A percentile compares a stretch with the other conserved stretches of the same genome.
These are phyloP conservation scores for Aspergillus sp. DNA, from an alignment of 2,329 filamentous ascomycete genomes.

Conservation along the genomic window DNA sequence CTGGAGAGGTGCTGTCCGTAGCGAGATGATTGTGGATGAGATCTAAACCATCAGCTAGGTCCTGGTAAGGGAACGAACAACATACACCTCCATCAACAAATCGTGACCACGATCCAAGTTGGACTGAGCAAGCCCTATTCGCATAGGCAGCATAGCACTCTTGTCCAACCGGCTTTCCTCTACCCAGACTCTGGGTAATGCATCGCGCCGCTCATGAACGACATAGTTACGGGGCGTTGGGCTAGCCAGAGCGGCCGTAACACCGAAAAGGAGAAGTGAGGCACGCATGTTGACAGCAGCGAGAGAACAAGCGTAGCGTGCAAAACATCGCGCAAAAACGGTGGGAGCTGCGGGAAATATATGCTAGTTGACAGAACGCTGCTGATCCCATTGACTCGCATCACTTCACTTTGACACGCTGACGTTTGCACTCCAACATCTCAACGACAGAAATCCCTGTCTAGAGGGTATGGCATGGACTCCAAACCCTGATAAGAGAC, in stretches of 20 bases:
- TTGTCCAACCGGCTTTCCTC: slow-evolving; percentile 33
- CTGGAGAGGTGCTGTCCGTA: slow-evolving; percentile 48
- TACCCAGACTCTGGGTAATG: slow-evolving; percentile 29
- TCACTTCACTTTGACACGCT: background rate
- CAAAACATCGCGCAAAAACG: background rate
- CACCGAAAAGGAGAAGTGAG: slow-evolving; percentile 1
- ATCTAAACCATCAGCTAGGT: slow-evolving; percentile 25
- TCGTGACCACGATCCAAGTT: slow-evolving; percentile 49
- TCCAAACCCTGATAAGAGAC: background rate
- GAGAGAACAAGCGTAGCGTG: background rate
- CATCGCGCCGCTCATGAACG: slow-evolving; percentile 36
- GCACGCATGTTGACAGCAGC: background rate
- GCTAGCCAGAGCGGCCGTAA: slow-evolving; percentile 22
- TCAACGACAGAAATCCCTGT: too few species aligned
- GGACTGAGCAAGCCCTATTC: slow-evolving; percentile 49
- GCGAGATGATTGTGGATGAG: slow-evolving; percentile 44
- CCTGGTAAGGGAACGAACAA: slow-evolving; percentile 9
- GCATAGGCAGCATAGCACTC: slow-evolving; percentile 45
- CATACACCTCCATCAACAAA: slow-evolving; percentile 46
- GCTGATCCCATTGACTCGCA: background rate
- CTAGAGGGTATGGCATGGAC: too few species aligned
- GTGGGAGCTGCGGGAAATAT: background rate
- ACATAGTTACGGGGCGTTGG: slow-evolving; percentile 28
- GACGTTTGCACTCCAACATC: background rate
- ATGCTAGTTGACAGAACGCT: background rate